Base-by-base conservation (phyloP, 208 protist genomes). In the Trypanosoma melophagium region DNA sequence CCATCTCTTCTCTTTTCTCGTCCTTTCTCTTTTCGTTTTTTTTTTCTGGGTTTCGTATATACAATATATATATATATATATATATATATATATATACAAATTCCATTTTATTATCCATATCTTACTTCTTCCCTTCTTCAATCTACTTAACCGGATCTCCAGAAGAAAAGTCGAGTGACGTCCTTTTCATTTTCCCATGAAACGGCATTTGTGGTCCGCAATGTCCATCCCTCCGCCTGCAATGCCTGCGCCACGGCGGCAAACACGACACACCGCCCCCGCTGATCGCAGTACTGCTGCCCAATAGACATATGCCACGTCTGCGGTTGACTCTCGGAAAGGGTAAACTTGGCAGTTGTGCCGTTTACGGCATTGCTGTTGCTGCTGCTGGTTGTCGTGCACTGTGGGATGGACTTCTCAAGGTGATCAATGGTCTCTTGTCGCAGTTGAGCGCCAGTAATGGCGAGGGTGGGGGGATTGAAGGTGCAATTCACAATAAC, bases 231-330 rank as follows among this genome's bases (percentile, higher is more conserved):
- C 62, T 95, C 89, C 62, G 81, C 82, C 69, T 90, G 82, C 22
- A 95, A 67, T 0, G 84, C 66, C 52, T 83, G 79, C 57, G 91
- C 90, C 14, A 91, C 74, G 9, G 76, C 73, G 7, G 90, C 52
- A 54, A 90, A 90, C 38, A 91, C 70, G 62, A 87, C 77, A 7
- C 84, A 81, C 22, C 82, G 76, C 7, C 82, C 82, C 45, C 76
- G 77, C 79, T 95, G 84, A 42, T 84, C 72, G 66, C 89, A 92
- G 75, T 95, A 95, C 69, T 95, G 89, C 79, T 85, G 80, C n/a
- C 66, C 76, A 7, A 95, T 76, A 50, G 85, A 73, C 45, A 93
- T 80, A 31, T 65, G 65, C 81, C 83, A 91, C 63, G 60, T 88
- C 71, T 81, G 66, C n/a, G 42, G n/a, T 13, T 55, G 71, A n/a